phyloP scores from a whole-genome alignment of 116 monocot genomes.

The Posidonia oceanica region DNA sequence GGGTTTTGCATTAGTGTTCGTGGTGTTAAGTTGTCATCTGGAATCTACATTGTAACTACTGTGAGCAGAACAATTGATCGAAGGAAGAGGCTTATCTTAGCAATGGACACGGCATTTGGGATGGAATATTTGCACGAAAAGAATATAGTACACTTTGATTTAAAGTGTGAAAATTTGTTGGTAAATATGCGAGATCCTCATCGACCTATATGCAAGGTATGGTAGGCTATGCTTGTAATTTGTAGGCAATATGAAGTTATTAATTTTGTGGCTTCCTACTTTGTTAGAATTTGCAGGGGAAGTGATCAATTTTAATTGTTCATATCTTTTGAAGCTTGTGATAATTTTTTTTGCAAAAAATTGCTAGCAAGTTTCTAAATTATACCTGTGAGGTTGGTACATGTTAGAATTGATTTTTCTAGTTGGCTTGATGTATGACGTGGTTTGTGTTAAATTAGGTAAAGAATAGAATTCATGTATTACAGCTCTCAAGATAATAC shows the following conservation, averaged over 20 bases:
- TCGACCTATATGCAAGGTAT: conserved; percentile 89
- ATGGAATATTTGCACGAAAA: conserved; percentile 98
- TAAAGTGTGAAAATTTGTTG: conserved; percentile 94
- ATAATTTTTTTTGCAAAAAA: too few species aligned
- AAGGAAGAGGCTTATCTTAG: conserved; percentile 85
- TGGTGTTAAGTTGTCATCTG: neutral
- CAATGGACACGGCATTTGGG: conserved; percentile 95
- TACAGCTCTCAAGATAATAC: too few species aligned
- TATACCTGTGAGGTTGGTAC: too few species aligned
- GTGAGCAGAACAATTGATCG: conserved; percentile 89
- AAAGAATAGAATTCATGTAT: too few species aligned
- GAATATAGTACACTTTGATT: conserved; percentile 97
- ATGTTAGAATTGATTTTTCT: too few species aligned
- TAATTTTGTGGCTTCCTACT: neutral
- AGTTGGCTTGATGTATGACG: too few species aligned
- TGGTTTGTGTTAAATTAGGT: too few species aligned
- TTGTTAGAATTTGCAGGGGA: too few species aligned
- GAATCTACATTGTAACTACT: neutral
- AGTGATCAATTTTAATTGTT: too few species aligned
- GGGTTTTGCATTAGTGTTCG: neutral
- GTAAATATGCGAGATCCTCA: conserved; percentile 98
- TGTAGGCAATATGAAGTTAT: neutral
- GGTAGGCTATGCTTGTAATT: neutral
- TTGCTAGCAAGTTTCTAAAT: too few species aligned
- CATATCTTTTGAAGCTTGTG: too few species aligned